A percentile compares a stretch with the other conserved stretches of the same genome.
These are phyloP conservation scores for Manihot esculenta DNA, from an alignment of 441 rosid species.

Conservation along the genomic window DNA sequence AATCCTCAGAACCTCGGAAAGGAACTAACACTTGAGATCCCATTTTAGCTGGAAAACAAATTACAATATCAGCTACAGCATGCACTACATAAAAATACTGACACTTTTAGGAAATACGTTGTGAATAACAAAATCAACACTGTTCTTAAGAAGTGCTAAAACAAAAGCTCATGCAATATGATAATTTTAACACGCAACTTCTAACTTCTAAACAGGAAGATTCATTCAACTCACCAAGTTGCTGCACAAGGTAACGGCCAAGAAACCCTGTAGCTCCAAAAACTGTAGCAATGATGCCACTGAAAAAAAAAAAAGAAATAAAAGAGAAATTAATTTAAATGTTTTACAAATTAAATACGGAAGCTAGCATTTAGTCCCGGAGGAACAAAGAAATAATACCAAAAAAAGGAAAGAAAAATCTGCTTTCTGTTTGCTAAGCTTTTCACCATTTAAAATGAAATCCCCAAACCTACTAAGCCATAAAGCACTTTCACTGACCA, in stretches of 20 bases:
- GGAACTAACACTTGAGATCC: conserved; percentile 99
- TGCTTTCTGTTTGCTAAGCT: background rate
- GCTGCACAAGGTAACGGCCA: conserved; percentile 98
- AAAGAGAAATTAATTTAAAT: too few relatives aligned
- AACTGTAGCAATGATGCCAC: conserved; percentile 96
- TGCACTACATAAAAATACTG: background rate
- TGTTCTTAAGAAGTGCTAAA: background rate
- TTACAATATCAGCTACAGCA: conserved; percentile 9
- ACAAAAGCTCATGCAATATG: background rate
- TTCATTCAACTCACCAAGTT: conserved; percentile 68
- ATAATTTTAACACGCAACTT: background rate
- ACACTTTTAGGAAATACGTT: background rate
- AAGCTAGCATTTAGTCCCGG: background rate
- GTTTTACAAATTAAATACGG: background rate
- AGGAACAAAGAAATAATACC: background rate
- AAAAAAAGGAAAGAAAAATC: background rate
- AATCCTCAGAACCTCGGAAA: conserved; percentile 94
- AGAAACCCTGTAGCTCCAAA: conserved; percentile 99
- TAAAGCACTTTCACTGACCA: background rate
- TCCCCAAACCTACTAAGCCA: background rate
- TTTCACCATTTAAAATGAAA: background rate
- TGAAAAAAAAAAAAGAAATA: conserved; percentile 33
- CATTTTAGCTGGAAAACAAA: conserved; percentile 72
- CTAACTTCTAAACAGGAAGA: conserved; percentile 6
- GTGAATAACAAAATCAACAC: background rate